Conservation (phyloP, 441 rosid species). For the Arabidopsis hybrid region DNA sequence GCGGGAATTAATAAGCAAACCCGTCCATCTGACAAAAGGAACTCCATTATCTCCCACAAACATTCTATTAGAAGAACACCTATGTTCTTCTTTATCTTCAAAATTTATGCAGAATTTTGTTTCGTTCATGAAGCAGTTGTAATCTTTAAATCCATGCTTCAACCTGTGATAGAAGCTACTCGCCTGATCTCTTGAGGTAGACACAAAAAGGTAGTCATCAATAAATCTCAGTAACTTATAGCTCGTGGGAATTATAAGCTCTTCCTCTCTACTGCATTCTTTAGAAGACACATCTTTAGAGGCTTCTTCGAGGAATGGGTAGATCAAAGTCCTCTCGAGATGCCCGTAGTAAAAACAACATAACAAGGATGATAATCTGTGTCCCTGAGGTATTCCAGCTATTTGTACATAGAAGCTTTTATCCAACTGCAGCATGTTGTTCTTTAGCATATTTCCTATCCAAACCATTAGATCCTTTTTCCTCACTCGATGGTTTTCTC, state of each 20-base stretch:
- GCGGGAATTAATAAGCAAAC: conserved; percentile 72
- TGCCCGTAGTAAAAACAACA: conserved; percentile 92
- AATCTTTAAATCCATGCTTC: conserved; percentile 68
- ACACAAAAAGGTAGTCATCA: conserved; percentile 85
- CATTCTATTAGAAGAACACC: conserved; percentile 50
- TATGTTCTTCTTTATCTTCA: conserved; percentile 48
- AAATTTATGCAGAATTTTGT: conserved; percentile 75
- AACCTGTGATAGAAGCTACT: conserved; percentile 58
- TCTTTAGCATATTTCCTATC: conserved; percentile 64
- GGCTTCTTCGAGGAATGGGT: conserved; percentile 67
- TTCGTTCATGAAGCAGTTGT: conserved; percentile 85
- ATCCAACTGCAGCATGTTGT: conserved; percentile 64
- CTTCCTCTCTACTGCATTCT: conserved; percentile 34
- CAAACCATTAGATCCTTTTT: conserved; percentile 54
- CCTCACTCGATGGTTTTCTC: conserved; percentile 45
- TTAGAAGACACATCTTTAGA: conserved; percentile 40
- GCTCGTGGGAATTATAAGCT: conserved; percentile 41
- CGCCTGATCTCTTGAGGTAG: conserved; percentile 84
- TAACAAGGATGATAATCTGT: conserved; percentile 73
- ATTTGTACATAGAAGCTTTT: conserved; percentile 64
- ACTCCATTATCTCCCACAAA: conserved; percentile 63
- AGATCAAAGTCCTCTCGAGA: conserved; percentile 73
- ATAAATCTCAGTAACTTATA: conserved; percentile 72
- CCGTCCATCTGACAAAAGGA: conserved; percentile 81
- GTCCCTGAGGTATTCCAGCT: conserved; percentile 91